Base-by-base conservation (phyloP, 2,329 filamentous ascomycete species). In the Diaporthe citriasiana region DNA sequence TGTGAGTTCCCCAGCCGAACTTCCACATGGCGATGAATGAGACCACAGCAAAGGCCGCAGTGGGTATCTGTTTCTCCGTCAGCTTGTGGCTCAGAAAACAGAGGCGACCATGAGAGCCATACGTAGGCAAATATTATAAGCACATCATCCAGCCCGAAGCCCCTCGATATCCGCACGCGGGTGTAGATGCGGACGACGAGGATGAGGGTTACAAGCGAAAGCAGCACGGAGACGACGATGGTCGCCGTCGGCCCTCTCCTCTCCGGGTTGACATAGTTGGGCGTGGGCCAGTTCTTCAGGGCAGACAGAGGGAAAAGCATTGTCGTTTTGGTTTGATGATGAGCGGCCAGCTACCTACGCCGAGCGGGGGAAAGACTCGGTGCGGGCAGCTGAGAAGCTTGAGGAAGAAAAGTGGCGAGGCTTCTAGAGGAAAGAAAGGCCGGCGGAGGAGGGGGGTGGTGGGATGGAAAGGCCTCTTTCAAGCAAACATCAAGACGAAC, bases 111-210 rank as follows among this genome's bases (percentile, higher is more conserved):
- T 45, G 33, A n/a, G 40, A 19, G 40, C 74, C 79, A 53, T 78
- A 84, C 81, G 70, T 80, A 84, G 75, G 83, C 82, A n/a, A 82
- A 47, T 19, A 81, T 71, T 53, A 84, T 82, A 19, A 85, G 78
- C 17, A 81, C 74, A 72, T 85, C 83, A 51, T 85, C 83, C 13
- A 80, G 76, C 22, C 82, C 82, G 59, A 83, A 80, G 8, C 80
- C 80, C n/a, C 78, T 78, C 0, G 83, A 82, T 9, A 84, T 79
- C 50, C 74, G 75, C 69, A 78, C 78, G 17, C 83, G 80, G 15
- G 83, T 79, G 71, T 83, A 84, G 30, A 84, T 60, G 33, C 83
- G 82, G 53, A 84, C 78, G 25, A 74, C 77, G 9, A 85, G 71
- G 60, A 82, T 73, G 9, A 79, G 27, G 0, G 82, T 82, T 40